Evolutionary conservation across 1,284 basidiomycete genomes (phyloP), one percentile per base, ranked within the genome.

Genomic region (Porodaedalea pini): DNA sequence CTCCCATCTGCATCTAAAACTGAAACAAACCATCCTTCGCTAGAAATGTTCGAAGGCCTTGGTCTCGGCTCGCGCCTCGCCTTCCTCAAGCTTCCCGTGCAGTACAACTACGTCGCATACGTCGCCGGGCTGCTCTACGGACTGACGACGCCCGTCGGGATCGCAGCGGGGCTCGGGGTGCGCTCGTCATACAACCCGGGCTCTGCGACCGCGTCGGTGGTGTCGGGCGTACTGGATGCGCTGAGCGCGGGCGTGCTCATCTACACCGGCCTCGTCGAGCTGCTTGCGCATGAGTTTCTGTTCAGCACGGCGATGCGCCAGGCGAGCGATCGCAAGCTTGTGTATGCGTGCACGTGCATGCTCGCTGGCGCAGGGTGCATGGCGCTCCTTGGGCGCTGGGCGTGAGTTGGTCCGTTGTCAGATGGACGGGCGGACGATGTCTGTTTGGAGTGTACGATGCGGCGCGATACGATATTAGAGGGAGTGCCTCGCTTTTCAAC

Each of bases 201-300:
- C 55, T 85, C 83, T 57, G 73, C 84, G 0, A 87, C 79, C 0
- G 89, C 91, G 3, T 85, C 80, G 51, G 88, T 94, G 61, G 87
- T 93, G 61, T 85, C 85, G 57, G 95, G 95, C 21, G 74, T 91
- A 0, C 78, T 98, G 65, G 94, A 98, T 68, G 81, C 93, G 8
- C 72, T 92, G 45, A 94, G 90, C 57, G 81, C 92, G 0, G 95
- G 95, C 2, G 93, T 98, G 66, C 72, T 98, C 55, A 75, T 96
- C 13, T 98, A 96, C 72, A 96, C 94, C 0, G 94, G 89, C 52
- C 76, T 95, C 27, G 93, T 95, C 29, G 93, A 96, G 85, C 79
- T 96, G 0, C 79, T 98, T 49, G 94, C 92, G 0, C 94, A 96
- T 69, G 94, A 96, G 67, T 94, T 98, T 72, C 69, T 97, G 50